Evolutionary conservation across 257 asterid genomes (phyloP).

Genomic region (Solanum ossicruentum): DNA sequence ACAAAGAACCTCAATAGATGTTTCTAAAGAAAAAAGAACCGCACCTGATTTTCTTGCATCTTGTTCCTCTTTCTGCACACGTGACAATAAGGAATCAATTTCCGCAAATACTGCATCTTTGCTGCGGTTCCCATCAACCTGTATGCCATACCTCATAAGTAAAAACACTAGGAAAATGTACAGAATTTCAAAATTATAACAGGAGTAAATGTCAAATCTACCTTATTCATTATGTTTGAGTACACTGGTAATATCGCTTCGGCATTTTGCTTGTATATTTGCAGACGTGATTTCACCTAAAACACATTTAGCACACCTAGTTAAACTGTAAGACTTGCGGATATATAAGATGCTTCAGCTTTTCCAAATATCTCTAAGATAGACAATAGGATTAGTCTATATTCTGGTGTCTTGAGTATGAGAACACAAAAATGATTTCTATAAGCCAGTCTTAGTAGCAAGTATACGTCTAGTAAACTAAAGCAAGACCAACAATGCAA

Average conservation of each 20-base stretch:
- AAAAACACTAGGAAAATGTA: not conserved
- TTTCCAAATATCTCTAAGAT: not conserved
- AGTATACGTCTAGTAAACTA: not conserved
- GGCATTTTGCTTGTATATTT: slow-evolving; percentile 67
- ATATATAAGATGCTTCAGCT: not conserved
- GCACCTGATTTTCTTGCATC: slow-evolving; percentile 32
- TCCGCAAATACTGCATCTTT: slow-evolving; percentile 63
- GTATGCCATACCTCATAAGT: slow-evolving; percentile 8
- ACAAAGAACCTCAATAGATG: not conserved
- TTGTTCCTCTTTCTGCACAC: slow-evolving; percentile 36
- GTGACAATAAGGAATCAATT: slow-evolving; percentile 42
- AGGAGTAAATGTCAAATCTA: slow-evolving; percentile 6
- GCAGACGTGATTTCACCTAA: slow-evolving; percentile 78
- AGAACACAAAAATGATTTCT: not conserved
- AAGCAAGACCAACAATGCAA: not conserved
- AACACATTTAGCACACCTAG: not conserved
- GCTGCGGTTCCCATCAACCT: slow-evolving; percentile 77
- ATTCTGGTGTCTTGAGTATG: not conserved
- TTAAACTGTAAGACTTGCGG: not conserved
- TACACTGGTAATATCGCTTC: slow-evolving; percentile 60
- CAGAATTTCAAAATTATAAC: not conserved
- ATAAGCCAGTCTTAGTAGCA: not conserved
- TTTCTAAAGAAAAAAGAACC: not conserved
- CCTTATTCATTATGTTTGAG: slow-evolving; percentile 45
- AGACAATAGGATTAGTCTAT: not conserved